Conservation (phyloP, 805 yeast species). For the Yarrowia sp. region DNA sequence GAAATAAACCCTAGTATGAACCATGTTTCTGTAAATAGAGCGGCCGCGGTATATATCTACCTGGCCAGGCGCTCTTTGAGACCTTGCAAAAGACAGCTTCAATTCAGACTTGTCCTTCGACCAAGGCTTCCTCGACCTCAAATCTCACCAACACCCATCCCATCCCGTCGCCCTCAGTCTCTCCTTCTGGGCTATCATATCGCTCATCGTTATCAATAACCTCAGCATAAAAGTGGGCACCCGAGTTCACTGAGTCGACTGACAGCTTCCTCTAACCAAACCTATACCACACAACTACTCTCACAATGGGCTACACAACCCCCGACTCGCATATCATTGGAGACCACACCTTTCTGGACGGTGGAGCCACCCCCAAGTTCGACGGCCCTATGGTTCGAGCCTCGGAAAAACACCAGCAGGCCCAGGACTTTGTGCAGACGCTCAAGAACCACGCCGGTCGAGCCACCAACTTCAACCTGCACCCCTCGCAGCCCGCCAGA, state of each 20-base stretch:
- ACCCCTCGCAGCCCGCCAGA: constrained; percentile 35
- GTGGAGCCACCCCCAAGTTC: constrained; percentile 35
- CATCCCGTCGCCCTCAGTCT: neutral
- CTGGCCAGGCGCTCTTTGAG: constrained; percentile 7
- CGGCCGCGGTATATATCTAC: constrained; percentile 34
- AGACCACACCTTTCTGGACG: constrained; percentile 34
- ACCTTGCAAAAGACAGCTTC: neutral
- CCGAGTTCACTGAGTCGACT: too few species aligned
- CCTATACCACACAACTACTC: neutral
- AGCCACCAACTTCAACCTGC: constrained; percentile 37
- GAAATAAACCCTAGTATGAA: constrained; percentile 6
- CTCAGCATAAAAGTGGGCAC: constrained; percentile 1
- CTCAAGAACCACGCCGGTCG: constrained; percentile 33
- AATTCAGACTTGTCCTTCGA: too few species aligned
- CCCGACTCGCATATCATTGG: constrained; percentile 37
- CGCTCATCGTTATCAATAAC: neutral
- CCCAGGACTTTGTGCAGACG: constrained; percentile 27
- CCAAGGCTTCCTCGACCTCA: neutral
- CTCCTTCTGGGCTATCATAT: constrained; percentile 12
- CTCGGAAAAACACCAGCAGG: constrained; percentile 29
- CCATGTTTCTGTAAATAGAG: constrained; percentile 36
- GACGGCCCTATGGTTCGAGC: constrained; percentile 27
- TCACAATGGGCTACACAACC: constrained; percentile 26
- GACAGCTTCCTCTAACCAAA: neutral
- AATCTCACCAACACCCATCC: neutral